Evolutionary conservation across 495 filamentous ascomycete species (phyloP).

Genomic region (Tuber aestivum): DNA sequence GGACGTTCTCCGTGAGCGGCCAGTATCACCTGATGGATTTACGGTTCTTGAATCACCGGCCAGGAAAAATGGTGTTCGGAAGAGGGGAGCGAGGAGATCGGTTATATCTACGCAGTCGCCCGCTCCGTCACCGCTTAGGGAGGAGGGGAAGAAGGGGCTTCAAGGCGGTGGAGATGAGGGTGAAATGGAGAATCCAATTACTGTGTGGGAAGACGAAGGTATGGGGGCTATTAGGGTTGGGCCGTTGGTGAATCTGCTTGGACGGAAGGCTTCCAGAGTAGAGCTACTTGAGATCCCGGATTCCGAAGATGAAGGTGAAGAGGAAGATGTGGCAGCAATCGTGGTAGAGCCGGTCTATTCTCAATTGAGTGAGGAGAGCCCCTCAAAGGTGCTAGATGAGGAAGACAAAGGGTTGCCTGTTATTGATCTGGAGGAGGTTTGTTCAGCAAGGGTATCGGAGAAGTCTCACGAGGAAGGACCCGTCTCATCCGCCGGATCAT

Average conservation of each 20-base stretch:
- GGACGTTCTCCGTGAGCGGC: slow-evolving; percentile 26
- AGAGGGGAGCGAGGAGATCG: slow-evolving; percentile 30
- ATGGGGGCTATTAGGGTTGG: slow-evolving; percentile 15
- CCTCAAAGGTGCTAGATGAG: neutral
- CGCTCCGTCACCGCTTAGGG: slow-evolving; percentile 29
- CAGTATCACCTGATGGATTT: slow-evolving; percentile 21
- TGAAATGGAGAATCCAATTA: slow-evolving; percentile 17
- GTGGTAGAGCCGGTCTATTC: neutral
- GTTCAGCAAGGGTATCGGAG: neutral
- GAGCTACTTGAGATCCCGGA: slow-evolving; percentile 16
- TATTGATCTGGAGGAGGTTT: neutral
- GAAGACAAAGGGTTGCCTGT: neutral
- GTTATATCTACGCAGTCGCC: slow-evolving; percentile 11
- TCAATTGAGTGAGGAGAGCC: neutral
- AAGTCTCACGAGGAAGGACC: neutral
- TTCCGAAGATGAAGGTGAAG: slow-evolving; percentile 16
- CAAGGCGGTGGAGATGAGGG: neutral
- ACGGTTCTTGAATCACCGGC: slow-evolving; percentile 26
- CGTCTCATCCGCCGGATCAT: neutral
- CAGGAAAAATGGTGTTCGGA: slow-evolving; percentile 37
- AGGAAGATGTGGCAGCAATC: slow-evolving; percentile 1
- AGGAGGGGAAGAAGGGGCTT: slow-evolving; percentile 4
- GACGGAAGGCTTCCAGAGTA: neutral
- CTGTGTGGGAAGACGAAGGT: slow-evolving; percentile 36
- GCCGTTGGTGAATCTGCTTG: neutral